Evolutionary conservation across 23 red algal species (phyloP), one percentile per base, ranked within the genome.

Genomic region (Gracilariopsis chorda): DNA sequence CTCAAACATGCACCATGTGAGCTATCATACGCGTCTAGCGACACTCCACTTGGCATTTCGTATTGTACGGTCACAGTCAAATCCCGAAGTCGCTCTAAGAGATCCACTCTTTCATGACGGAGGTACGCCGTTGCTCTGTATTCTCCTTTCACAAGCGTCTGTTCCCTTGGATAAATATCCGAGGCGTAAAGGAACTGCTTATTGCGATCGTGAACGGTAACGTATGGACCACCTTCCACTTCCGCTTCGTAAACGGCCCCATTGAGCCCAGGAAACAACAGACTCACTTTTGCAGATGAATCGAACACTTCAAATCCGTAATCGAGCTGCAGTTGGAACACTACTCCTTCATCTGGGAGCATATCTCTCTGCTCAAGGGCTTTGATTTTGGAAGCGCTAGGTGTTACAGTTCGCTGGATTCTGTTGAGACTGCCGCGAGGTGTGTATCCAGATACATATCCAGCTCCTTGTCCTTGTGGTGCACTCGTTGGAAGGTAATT

Each of bases 181-280:
- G 80, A 84, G 19, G 82, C 51, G 43, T 32, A 78, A 35, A 90
- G 37, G 46, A 83, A 87, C 32, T 83, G 83, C 28, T 82, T 82
- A 55, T 90, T 95, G n/a, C 70, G 73, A 84, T 95, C 92, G 59
- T 90, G 84, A 39, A 95, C 63, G 28, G 77, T 89, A 23, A 90
- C 85, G n/a, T 57, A 95, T 21, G 92, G 92, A 1, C 92, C 92
- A 13, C 92, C 92, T 51, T 95, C 92, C 19, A 95, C 53, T 35
- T 83, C 82, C 30, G 57, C 61, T 33, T 95, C 82, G 36, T 95
- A 95, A 19, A 95, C 92, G 28, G 64, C 44, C 13, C 74, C 34
- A 64, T 90, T 90, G 9, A 95, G 76, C 37, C 92, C 92, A 27
- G 83, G 77, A 60, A 95, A 95, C 29, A 74, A 7, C 14, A 95